Evolutionary conservation across 768 basidiomycete species (phyloP).

Genomic region (Gloeopeniophorella convolvens): DNA sequence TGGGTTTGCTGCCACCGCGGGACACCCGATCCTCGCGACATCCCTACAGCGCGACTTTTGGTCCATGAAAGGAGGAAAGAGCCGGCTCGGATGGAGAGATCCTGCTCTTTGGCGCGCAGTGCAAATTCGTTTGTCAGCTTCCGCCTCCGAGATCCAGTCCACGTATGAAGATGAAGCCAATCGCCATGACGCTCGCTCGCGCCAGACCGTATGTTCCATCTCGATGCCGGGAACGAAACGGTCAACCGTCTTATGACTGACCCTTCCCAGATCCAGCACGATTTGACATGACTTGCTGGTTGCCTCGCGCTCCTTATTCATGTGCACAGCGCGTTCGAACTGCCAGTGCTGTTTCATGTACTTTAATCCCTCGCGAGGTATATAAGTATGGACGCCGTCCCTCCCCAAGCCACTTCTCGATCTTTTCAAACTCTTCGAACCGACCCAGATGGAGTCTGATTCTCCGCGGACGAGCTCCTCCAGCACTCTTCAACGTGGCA

Average conservation of each 20-base stretch:
- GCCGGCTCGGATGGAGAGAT: neutral
- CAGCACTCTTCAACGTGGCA: constrained; percentile 20
- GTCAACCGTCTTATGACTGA: no score
- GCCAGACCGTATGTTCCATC: no score
- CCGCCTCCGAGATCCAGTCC: constrained; percentile 1
- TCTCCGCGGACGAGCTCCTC: constrained; percentile 8
- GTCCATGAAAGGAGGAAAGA: constrained; percentile 4
- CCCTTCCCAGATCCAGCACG: no score
- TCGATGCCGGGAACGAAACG: neutral
- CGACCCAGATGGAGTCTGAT: constrained; percentile 9
- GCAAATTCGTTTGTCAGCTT: neutral
- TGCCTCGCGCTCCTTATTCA: neutral
- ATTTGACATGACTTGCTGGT: neutral
- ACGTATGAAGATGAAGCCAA: neutral
- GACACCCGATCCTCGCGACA: neutral
- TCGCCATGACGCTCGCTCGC: neutral
- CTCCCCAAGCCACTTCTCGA: neutral
- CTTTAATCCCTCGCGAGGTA: neutral
- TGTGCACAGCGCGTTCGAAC: neutral
- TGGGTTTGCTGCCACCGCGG: neutral
- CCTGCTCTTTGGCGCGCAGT: neutral
- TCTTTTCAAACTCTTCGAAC: neutral
- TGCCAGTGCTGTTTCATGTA: neutral
- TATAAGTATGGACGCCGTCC: constrained; percentile 11
- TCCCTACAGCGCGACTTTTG: neutral